Conservation (phyloP, 352 stramenopile genomes). For the Blastocystis sp. region DNA sequence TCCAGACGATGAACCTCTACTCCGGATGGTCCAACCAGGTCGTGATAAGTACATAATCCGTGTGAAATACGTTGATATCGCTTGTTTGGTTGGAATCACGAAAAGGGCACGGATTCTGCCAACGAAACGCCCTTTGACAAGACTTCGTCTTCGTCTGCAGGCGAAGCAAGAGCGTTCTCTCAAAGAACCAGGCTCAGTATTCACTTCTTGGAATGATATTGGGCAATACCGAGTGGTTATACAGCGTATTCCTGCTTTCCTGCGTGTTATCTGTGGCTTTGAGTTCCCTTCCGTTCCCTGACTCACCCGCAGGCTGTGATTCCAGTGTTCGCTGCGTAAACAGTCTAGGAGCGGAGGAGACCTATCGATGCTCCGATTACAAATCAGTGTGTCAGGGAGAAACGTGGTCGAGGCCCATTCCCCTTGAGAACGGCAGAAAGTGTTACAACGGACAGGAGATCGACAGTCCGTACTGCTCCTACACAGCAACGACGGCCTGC, state of each 20-base stretch:
- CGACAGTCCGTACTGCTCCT: conserved; percentile 42
- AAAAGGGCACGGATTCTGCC: not conserved
- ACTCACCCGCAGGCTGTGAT: not conserved
- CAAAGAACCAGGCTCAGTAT: not conserved
- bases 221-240: not conserved
- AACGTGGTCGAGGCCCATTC: conserved; percentile 26
- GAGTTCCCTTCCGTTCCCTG: not conserved
- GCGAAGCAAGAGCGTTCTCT: not conserved
- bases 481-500: conserved; percentile 37
- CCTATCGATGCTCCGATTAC: conserved; percentile 62
- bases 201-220: not conserved
- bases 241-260: not conserved
- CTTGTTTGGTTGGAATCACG: not conserved
- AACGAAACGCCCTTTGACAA: not conserved
- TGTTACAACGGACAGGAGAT: conserved; percentile 63
- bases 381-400: conserved; percentile 16
- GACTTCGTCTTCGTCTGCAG: not conserved
- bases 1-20: not conserved
- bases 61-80: not conserved
- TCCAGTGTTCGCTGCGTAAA: conserved; percentile 46
- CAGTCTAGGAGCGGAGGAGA: conserved; percentile 66
- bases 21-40: conserved; percentile 64
- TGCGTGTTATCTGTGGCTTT: not conserved
- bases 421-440: conserved; percentile 47
- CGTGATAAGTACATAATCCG: conserved; percentile 27